Conservation (phyloP, 2,329 filamentous ascomycete genomes). For the Fusarium foetens region DNA sequence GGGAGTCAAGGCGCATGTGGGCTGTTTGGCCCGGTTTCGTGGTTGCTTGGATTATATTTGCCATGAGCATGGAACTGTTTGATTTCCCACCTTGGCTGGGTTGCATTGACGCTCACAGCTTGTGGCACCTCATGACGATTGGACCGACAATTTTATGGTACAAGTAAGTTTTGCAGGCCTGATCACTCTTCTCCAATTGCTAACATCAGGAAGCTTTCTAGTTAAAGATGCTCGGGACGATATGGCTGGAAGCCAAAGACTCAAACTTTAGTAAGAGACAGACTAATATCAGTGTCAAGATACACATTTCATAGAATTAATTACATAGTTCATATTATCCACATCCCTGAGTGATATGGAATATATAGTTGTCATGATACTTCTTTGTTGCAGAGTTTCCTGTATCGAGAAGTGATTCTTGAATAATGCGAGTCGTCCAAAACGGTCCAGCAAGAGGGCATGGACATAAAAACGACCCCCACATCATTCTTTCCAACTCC, state of each 20-base stretch:
- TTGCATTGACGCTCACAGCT: conserved; percentile 88
- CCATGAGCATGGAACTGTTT: conserved; percentile 94
- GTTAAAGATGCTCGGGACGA: conserved; percentile 88
- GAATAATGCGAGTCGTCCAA: background rate
- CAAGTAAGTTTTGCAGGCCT: conserved; percentile 73
- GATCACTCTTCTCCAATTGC: background rate
- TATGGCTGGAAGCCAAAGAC: conserved; percentile 71
- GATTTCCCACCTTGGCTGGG: conserved; percentile 90
- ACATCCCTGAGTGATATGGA: background rate
- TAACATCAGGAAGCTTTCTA: conserved; percentile 73
- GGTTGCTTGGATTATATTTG: conserved; percentile 89
- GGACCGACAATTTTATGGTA: conserved; percentile 91
- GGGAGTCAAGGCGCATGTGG: conserved; percentile 78
- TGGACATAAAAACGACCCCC: conserved; percentile 8
- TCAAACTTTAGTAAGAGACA: conserved; percentile 66
- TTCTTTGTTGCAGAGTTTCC: background rate
- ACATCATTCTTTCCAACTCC: conserved; percentile 28
- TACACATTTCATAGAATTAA: background rate
- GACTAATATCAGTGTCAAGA: background rate
- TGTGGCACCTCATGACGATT: conserved; percentile 97
- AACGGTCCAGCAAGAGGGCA: background rate
- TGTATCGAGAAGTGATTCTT: background rate
- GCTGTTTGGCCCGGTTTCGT: conserved; percentile 89
- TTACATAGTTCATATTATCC: background rate
- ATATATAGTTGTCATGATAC: background rate